These are phyloP conservation scores for Emmonsiellopsis sp. DNA, from an alignment of 2,329 filamentous ascomycete species.

Conservation along the genomic window DNA sequence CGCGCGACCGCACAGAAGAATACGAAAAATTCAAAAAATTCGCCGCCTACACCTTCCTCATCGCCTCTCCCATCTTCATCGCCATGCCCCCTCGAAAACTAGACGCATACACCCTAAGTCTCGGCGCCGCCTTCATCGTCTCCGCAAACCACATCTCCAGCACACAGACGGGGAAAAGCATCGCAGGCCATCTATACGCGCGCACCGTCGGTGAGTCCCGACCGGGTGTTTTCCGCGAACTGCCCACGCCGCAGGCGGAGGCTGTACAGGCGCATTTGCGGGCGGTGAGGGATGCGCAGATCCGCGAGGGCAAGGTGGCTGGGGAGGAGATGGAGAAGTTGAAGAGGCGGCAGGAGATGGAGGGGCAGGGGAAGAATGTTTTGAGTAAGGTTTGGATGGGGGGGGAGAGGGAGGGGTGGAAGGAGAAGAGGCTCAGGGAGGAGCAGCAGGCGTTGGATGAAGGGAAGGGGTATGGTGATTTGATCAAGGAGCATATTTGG, in stretches of 20 bases:
- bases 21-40: constrained; percentile 33
- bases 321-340: constrained; percentile 18
- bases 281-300: constrained; percentile 9
- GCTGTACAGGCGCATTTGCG: constrained; percentile 13
- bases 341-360: constrained; percentile 20
- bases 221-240: constrained; percentile 6
- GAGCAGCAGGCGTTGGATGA: constrained; percentile 27
- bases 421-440: constrained; percentile 31
- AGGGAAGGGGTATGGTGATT: constrained; percentile 35
- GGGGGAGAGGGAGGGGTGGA: constrained; percentile 30
- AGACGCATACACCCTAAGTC: constrained; percentile 50
- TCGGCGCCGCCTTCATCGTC: constrained; percentile 41
- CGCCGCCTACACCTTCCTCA: constrained; percentile 32
- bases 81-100: constrained; percentile 53
- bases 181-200: constrained; percentile 25
- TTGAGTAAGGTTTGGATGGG: constrained; percentile 22
- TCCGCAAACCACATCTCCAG: constrained; percentile 42
- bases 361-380: constrained; percentile 9
- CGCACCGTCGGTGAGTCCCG: not conserved
- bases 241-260: constrained; percentile 15
- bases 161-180: constrained; percentile 30
- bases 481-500: constrained; percentile 37
- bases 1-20: constrained; percentile 23
- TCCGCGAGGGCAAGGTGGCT: constrained; percentile 13
- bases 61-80: constrained; percentile 47